phyloP scores from a whole-genome alignment of 2,329 filamentous ascomycete genomes.

The Sporothrix humicola region DNA sequence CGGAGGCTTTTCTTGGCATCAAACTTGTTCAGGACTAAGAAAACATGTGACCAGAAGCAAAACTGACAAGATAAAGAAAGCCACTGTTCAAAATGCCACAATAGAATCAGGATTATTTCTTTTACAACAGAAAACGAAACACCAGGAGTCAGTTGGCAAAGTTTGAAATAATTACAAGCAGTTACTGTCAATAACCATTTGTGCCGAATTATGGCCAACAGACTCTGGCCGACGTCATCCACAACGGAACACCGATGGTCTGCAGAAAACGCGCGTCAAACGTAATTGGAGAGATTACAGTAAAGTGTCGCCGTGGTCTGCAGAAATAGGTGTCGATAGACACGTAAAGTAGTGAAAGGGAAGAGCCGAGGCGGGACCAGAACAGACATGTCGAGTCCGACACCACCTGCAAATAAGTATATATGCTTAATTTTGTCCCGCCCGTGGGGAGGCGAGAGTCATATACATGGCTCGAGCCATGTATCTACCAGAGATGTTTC shows the following conservation, averaged over 20 bases:
- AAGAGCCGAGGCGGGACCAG: background rate
- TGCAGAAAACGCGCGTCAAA: constrained; percentile 1
- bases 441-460: background rate
- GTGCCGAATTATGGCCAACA: background rate
- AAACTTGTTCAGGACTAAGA: no score
- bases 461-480: background rate
- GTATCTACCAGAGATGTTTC: no score
- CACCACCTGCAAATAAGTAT: constrained; percentile 10
- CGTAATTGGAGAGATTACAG: background rate
- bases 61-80: no score
- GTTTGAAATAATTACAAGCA: no score
- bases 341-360: background rate
- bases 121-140: no score
- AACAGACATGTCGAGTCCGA: background rate
- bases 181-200: no score
- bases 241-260: background rate
- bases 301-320: no score
- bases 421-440: constrained; percentile 12
- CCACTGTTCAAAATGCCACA: no score
- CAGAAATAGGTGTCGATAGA: no score
- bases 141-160: no score
- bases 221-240: background rate
- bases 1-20: background rate
- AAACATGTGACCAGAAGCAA: no score
- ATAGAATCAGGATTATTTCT: no score